Conservation (phyloP, 352 stramenopile species). For the Ochromonadaceae sp. region DNA sequence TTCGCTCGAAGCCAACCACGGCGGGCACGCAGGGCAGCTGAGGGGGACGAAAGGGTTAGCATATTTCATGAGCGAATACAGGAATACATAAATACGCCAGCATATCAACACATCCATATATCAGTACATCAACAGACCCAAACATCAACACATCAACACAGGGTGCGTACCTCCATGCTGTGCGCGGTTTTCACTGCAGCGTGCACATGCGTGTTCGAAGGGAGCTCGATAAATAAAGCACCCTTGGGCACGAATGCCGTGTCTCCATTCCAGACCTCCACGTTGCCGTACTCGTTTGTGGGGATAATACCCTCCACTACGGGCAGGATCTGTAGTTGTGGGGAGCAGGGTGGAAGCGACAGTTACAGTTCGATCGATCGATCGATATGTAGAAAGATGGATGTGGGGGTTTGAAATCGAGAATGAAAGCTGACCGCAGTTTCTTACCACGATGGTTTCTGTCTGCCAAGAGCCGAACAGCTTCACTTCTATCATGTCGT, state of each 20-base stretch:
- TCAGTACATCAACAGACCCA: too few species aligned
- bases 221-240: not conserved
- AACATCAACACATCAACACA: too few species aligned
- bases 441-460: not conserved
- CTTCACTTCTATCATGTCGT: too few species aligned
- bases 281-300: constrained; percentile 1
- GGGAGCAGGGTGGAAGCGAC: too few species aligned
- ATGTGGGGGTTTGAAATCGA: not conserved
- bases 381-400: not conserved
- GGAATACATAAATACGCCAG: too few species aligned
- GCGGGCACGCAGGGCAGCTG: constrained; percentile 10
- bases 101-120: too few species aligned
- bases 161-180: not conserved
- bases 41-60: too few species aligned
- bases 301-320: constrained; percentile 3
- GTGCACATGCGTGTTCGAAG: too few species aligned
- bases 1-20: not conserved
- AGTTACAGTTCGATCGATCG: too few species aligned
- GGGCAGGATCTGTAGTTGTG: not conserved
- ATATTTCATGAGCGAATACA: too few species aligned
- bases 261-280: constrained; percentile 2
- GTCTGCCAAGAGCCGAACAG: constrained; percentile 1
- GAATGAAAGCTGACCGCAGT: not conserved
- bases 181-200: not conserved
- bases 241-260: not conserved